Base-by-base conservation (phyloP, 805 yeast species). In the Cyberlindnera amylophila region DNA sequence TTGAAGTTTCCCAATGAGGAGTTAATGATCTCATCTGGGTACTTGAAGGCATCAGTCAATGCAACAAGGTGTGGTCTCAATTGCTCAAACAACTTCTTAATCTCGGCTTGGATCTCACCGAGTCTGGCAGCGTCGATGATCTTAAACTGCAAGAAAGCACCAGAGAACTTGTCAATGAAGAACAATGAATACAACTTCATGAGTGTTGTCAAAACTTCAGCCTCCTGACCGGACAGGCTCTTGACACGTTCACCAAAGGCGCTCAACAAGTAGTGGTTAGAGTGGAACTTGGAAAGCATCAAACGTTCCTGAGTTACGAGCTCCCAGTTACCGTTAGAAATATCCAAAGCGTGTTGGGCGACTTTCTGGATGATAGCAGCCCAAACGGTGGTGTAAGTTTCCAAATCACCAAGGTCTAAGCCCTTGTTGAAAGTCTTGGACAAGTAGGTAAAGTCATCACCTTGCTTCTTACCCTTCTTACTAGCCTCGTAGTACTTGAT, bases 21-120 rank as follows among this genome's bases (percentile, higher is more conserved):
- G 62, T 88, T 86, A 58, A 89, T 73, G 67, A 84, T 76, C 60
- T 74, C 82, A 65, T 89, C 96, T 32, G 87, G 79, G 49, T 84
- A 73, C 64, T 83, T 79, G 71, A 89, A 89, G 1, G 95, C 75
- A 64, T 89, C 97, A 5, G 95, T 84, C 54, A 86, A 70, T 1
- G 85, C 83, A 61, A 87, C 78, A 41, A 83, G 85, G 55, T 83
- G 79, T 24, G 78, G 75, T 62, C 96, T 72, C 32, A 83, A 59
- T 19, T 65, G 66, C 19, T 68, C 62, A 49, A 83, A 65, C 48
- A 80, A 59, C 37, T 59, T 59, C 33, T 72, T 71, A 41, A 76
- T 69, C 41, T 70, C 64, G 36, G 73, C 61, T 38, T 69, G 71
- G 34, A 72, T 53, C 6, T 56, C 52, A 36, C 71, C 71, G 32